These are phyloP conservation scores for Fagopyrum homotropicum DNA, from an alignment of 148 eudicot species.

Conservation along the genomic window DNA sequence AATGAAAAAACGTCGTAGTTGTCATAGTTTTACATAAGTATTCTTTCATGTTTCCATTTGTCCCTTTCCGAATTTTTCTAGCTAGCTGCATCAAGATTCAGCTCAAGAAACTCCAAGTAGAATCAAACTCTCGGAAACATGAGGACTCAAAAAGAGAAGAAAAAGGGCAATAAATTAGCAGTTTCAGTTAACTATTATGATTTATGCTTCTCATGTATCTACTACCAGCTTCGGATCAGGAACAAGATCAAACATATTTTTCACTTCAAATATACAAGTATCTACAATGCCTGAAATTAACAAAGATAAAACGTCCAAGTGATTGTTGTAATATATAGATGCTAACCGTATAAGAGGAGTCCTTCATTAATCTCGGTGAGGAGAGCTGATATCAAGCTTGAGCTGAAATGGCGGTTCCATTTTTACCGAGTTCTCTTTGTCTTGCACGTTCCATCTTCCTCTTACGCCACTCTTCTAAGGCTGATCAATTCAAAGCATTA, in stretches of 20 bases:
- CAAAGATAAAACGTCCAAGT: background rate
- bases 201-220: too few species aligned
- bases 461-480: conserved; percentile 89
- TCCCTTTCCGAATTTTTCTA: too few species aligned
- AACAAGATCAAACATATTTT: background rate
- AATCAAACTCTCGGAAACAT: too few species aligned
- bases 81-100: too few species aligned
- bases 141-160: too few species aligned
- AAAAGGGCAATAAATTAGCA: too few species aligned
- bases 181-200: too few species aligned
- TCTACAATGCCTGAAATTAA: background rate
- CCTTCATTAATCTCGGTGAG: background rate
- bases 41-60: too few species aligned
- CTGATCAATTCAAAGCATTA: conserved; percentile 24
- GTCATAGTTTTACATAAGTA: too few species aligned
- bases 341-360: background rate
- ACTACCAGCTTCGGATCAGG: too few species aligned
- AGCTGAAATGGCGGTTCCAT: conserved; percentile 30
- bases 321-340: background rate
- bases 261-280: background rate
- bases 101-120: too few species aligned
- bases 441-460: conserved; percentile 90
- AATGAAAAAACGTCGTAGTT: too few species aligned
- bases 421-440: conserved; percentile 55
- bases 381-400: conserved; percentile 14